phyloP scores from a whole-genome alignment of 1,284 basidiomycete genomes.

The Papiliotrema fonsecae region DNA sequence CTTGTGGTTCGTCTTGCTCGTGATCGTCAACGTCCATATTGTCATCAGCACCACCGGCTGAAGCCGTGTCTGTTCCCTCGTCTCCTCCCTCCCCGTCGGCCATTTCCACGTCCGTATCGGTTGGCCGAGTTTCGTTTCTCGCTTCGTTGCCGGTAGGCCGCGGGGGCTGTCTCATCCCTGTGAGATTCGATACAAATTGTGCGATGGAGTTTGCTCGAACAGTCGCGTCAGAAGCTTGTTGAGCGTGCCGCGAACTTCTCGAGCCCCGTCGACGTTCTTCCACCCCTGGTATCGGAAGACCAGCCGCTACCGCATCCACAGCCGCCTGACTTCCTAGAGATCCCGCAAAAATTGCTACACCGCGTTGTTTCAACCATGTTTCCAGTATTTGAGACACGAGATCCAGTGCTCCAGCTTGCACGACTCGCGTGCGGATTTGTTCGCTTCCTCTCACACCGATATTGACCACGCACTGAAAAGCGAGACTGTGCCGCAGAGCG shows the following conservation, averaged over 20 bases:
- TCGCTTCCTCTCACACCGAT: constrained; percentile 97
- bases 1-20: not conserved
- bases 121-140: not conserved
- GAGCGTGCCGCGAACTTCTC: not conserved
- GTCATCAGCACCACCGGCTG: constrained; percentile 27
- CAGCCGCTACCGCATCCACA: constrained; percentile 55
- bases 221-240: not conserved
- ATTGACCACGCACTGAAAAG: constrained; percentile 96
- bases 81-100: constrained; percentile 41
- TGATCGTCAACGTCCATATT: constrained; percentile 33
- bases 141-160: not conserved
- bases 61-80: constrained; percentile 33
- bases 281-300: constrained; percentile 45
- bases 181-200: constrained; percentile 3
- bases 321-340: constrained; percentile 55
- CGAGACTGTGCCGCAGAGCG: constrained; percentile 79
- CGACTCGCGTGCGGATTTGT: constrained; percentile 82
- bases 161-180: not conserved
- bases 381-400: constrained; percentile 92
- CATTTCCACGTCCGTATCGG: constrained; percentile 44
- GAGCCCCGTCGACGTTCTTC: constrained; percentile 5
- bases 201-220: not conserved
- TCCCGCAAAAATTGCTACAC: constrained; percentile 49
- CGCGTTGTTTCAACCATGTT: constrained; percentile 80
- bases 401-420: constrained; percentile 91